Percentiles rank a stretch among this genome's conserved stretches.
phyloP scores from a whole-genome alignment of 306 rosid species.

The Dalbergia oliveri region DNA sequence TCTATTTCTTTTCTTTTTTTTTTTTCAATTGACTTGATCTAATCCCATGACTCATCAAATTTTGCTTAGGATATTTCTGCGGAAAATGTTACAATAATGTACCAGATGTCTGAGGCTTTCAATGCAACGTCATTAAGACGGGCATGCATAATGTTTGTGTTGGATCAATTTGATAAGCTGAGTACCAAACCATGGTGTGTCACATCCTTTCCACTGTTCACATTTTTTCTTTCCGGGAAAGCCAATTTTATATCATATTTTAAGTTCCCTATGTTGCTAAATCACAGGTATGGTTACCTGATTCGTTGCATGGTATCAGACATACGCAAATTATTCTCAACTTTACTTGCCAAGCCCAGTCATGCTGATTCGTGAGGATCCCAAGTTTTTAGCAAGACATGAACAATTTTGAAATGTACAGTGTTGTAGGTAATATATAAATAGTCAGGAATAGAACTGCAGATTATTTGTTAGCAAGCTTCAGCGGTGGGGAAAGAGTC shows the following conservation, averaged over 20 bases:
- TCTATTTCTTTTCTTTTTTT: neutral
- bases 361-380: constrained; percentile 21
- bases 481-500: neutral
- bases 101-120: constrained; percentile 63
- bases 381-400: neutral
- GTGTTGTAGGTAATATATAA: constrained; percentile 19
- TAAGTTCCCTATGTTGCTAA: constrained; percentile 4
- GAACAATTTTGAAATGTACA: constrained; percentile 45
- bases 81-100: constrained; percentile 62
- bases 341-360: constrained; percentile 49
- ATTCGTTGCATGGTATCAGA: constrained; percentile 53
- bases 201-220: neutral
- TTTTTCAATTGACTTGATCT: neutral
- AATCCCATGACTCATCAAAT: constrained; percentile 14
- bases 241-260: neutral
- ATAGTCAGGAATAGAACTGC: neutral
- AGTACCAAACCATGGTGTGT: constrained; percentile 65
- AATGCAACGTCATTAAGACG: constrained; percentile 67
- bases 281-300: constrained; percentile 58
- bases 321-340: constrained; percentile 44
- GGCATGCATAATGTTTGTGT: constrained; percentile 68
- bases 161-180: constrained; percentile 63
- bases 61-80: constrained; percentile 59
- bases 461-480: neutral
- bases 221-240: neutral